These are phyloP conservation scores for Penicillium pancosmium DNA, from an alignment of 495 filamentous ascomycete genomes.

Conservation along the genomic window DNA sequence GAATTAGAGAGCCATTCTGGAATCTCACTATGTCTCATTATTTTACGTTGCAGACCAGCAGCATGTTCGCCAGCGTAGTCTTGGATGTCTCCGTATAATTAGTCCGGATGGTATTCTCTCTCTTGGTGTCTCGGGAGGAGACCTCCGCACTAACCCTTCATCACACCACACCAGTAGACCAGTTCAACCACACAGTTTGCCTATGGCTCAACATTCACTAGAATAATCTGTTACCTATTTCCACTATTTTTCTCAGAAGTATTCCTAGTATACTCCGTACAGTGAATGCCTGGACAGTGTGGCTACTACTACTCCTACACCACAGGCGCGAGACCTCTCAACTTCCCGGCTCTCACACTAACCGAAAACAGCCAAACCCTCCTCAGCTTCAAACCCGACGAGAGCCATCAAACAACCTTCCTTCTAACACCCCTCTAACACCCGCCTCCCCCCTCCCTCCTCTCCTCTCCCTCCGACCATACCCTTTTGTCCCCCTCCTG, in stretches of 20 bases:
- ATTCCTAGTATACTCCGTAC: no score
- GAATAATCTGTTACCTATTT: not conserved
- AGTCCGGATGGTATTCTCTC: not conserved
- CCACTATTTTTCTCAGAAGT: not conserved
- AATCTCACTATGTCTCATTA: conserved; percentile 35
- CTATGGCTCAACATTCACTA: not conserved
- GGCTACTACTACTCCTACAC: not conserved
- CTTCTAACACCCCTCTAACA: conserved; percentile 19
- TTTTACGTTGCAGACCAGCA: not conserved
- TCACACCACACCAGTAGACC: not conserved
- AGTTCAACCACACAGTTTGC: no score
- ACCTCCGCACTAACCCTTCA: not conserved
- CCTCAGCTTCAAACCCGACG: conserved; percentile 46
- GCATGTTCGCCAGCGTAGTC: not conserved
- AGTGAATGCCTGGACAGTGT: no score
- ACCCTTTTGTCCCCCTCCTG: conserved; percentile 11
- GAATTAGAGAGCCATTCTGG: conserved; percentile 30
- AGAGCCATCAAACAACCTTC: conserved; percentile 29
- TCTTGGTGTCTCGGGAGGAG: not conserved
- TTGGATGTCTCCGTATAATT: not conserved
- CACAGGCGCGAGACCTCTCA: not conserved
- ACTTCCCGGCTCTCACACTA: conserved; percentile 29
- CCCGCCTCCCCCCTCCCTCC: conserved; percentile 25
- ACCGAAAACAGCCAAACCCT: conserved; percentile 48
- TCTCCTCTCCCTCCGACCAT: conserved; percentile 21